Evolutionary conservation across 2,329 filamentous ascomycete genomes (phyloP).

Genomic region (Calonectria honghensis): DNA sequence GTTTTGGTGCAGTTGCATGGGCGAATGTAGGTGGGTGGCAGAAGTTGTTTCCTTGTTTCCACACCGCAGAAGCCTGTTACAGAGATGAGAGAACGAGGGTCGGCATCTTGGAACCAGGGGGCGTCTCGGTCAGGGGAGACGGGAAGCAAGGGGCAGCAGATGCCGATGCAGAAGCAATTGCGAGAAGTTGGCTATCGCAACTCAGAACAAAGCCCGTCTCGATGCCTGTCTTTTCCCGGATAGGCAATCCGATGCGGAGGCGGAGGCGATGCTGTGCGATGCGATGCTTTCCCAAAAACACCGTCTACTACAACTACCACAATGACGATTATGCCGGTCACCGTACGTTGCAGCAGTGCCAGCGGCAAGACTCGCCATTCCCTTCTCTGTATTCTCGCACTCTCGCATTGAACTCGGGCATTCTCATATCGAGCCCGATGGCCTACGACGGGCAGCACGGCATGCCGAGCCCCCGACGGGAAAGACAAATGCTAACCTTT

Average conservation of each 20-base stretch:
- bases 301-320: neutral
- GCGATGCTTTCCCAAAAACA: conserved; percentile 19
- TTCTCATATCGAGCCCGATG: neutral
- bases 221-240: conserved; percentile 3
- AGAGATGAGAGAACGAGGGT: conserved; percentile 13
- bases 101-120: conserved; percentile 20
- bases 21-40: conserved; percentile 9
- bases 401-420: neutral
- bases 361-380: neutral
- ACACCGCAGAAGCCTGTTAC: conserved; percentile 5
- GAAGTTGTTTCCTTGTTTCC: conserved; percentile 24
- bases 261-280: conserved; percentile 7
- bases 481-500: conserved; percentile 16
- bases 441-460: neutral
- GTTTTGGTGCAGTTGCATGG: conserved; percentile 21
- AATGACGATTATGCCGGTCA: neutral
- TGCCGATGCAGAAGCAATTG: conserved; percentile 17
- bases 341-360: neutral
- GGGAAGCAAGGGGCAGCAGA: conserved; percentile 11
- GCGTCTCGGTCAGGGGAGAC: conserved; percentile 19
- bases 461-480: conserved; percentile 7
- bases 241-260: conserved; percentile 12
- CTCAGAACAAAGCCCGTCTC: conserved; percentile 12
- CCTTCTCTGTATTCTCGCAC: neutral
- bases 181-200: conserved; percentile 18